Percentiles rank a stretch among this genome's conserved stretches.
These are phyloP conservation scores for Flaveria robusta DNA, from an alignment of 129 eudicot genomes.

Conservation along the genomic window DNA sequence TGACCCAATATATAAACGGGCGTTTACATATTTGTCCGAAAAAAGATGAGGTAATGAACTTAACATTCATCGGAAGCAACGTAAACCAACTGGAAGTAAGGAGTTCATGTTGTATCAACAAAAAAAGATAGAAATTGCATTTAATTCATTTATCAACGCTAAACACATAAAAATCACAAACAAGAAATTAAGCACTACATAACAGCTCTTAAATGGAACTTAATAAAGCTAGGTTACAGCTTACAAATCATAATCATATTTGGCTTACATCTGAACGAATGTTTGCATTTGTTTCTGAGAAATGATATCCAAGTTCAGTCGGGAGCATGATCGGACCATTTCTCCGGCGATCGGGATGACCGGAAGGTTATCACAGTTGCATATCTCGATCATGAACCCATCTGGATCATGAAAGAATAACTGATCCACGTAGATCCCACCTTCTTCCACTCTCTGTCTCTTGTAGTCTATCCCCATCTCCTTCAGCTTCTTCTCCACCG, in stretches of 20 bases:
- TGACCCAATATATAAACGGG: background rate
- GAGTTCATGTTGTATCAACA: too few relatives aligned
- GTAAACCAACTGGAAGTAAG: too few relatives aligned
- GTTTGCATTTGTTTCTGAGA: slow-evolving; percentile 40
- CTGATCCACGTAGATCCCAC: slow-evolving; percentile 83
- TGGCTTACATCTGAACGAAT: slow-evolving; percentile 32
- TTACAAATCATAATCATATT: background rate
- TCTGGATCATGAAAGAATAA: slow-evolving; percentile 95
- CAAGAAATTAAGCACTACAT: background rate
- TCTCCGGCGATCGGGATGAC: slow-evolving; percentile 80
- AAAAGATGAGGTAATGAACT: too few relatives aligned
- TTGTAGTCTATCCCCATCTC: slow-evolving; percentile 75
- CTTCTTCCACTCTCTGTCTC: slow-evolving; percentile 76
- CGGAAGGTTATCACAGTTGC: slow-evolving; percentile 90
- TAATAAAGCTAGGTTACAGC: background rate
- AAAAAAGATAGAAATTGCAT: background rate
- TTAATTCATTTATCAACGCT: background rate
- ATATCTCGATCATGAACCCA: slow-evolving; percentile 92
- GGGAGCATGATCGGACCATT: slow-evolving; percentile 76
- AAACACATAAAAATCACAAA: slow-evolving; percentile 2
- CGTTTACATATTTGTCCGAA: too few relatives aligned
- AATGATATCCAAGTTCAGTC: slow-evolving; percentile 49
- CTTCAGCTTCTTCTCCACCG: slow-evolving; percentile 81
- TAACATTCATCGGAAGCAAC: too few relatives aligned
- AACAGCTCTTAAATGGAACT: background rate